Conservation (phyloP, 106 monocot genomes). For the Dioscorea zingiberensis region DNA sequence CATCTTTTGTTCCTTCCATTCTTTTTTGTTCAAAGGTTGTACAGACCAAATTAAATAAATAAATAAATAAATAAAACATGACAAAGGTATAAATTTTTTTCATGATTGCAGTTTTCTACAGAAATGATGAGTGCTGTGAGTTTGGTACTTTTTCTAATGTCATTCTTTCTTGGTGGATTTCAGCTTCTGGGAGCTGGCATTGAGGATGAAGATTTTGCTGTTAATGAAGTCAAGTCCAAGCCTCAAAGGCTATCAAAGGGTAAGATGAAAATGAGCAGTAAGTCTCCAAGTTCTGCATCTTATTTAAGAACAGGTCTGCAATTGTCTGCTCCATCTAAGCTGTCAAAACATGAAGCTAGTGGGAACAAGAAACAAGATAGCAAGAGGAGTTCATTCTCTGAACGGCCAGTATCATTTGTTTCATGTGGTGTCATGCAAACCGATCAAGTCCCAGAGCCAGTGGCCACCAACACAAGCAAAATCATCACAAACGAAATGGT, state of each 20-base stretch:
- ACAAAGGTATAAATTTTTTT: no score
- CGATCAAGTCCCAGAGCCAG: conserved; percentile 27
- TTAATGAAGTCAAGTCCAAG: conserved; percentile 11
- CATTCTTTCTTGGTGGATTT: background rate
- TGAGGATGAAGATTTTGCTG: conserved; percentile 38
- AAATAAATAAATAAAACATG: no score
- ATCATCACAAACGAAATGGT: conserved; percentile 3
- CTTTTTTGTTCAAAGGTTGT: no score
- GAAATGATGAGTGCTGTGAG: no score
- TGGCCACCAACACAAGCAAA: conserved; percentile 18
- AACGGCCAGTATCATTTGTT: conserved; percentile 69
- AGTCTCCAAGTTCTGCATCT: conserved; percentile 2
- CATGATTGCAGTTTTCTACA: no score
- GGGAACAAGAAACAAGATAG: conserved; percentile 21
- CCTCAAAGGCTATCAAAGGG: conserved; percentile 9
- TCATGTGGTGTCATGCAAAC: conserved; percentile 61
- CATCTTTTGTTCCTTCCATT: no score
- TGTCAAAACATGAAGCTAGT: conserved; percentile 15
- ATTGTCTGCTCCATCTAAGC: conserved; percentile 36
- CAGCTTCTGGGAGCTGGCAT: conserved; percentile 57
- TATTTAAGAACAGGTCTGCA: background rate
- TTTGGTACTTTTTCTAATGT: no score
- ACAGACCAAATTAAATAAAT: no score
- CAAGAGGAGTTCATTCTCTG: conserved; percentile 26
- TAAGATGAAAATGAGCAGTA: conserved; percentile 9